Evolutionary conservation across 106 monocot genomes (phyloP), one percentile per base, ranked within the genome.

Genomic region (Dendrobium officinale): DNA sequence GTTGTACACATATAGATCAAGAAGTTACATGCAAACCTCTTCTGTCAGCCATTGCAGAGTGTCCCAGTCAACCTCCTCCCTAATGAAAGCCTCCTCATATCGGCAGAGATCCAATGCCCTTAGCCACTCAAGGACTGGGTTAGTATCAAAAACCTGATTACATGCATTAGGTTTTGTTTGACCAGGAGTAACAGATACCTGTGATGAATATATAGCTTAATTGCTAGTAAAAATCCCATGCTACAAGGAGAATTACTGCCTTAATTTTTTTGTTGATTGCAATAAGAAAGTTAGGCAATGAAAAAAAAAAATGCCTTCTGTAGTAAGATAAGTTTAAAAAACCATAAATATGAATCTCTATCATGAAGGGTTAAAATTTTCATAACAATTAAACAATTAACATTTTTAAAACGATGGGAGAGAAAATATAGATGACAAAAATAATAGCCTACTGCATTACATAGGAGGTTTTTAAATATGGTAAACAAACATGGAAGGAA

Each of bases 21-120:
- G 41, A 47, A 77, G 55, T 82, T 55, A 79, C 16, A 74, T 61
- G 59, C 78, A 75, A 86, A 98, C 97, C 97, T 94, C 97, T 88
- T 97, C 97, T 2, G 94, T 94, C 73, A 97, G 79, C 86, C 86
- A 92, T 75, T 92, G 86, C 42, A 97, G 78, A 18, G 94, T 84
- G 17, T 97, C 91, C 97, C 94, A 92, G 37, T 97, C 94, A 84
- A 97, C 83, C 79, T 97, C 97, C 80, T 97, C 94, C 73, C 45
- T 94, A 24, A 89, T 55, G 73, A 97, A 98, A 84, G 74, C 78
- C 33, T 89, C 92, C 85, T 94, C 91, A 64, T 98, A 98, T 85
- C 73, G 92, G 33, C 89, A 91, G 31, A 98, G 80, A 67, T 88
- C 95, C 75, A 98, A 79, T 48, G 79, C 64, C 42, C 77, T 78